Evolutionary conservation across 2,329 filamentous ascomycete species (phyloP), one percentile per base, ranked within the genome.

Genomic region (Cercospora janseana): DNA sequence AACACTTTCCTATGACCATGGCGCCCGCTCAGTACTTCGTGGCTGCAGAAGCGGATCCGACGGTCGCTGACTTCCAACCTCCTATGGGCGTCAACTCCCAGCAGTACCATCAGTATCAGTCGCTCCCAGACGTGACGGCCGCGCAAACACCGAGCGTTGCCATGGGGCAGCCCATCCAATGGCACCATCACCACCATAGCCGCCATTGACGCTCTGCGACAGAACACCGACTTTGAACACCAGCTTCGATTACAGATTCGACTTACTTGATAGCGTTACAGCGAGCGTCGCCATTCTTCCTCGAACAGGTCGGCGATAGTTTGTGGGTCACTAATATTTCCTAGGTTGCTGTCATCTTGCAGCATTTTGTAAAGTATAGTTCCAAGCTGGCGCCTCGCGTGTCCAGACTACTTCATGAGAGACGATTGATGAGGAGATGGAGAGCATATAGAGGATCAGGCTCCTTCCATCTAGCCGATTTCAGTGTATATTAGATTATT

Each of bases 331-430:
- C 16, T 40, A 15, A 4, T 12, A 13, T 32, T 32, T 12, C 12
- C 5, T 13, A n/a, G 10, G 12, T 32, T 15, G 29, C 9, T 15
- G 13, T 32, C 29, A 23, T 40, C 15, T 6, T 7, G n/a, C 23
- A 23, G 35, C 12, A 8, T 34, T 42, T 46, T 57, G 52, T 50
- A 52, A 45, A 50, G 49, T 51, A 51, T 51, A 15, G 26, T 41
- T 26, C 23, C 27, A 32, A 9, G 42, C 16, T 28, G 15, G 23
- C 27, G 42, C 13, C 29, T 43, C 29, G 24, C 40, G 15, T 44
- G 31, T 44, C 20, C 27, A 52, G 40, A n/a, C n/a, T n/a, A n/a
- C n/a, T n/a, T n/a, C n/a, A 57, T 48, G 54, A 52, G 51, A 51
- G 12, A 57, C 27, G 51, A 57, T 48, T 41, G 34, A 57, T 42